Evolutionary conservation across 83 land plant genomes (phyloP), one percentile per base, ranked within the genome.

Genomic region (Thuja plicata): DNA sequence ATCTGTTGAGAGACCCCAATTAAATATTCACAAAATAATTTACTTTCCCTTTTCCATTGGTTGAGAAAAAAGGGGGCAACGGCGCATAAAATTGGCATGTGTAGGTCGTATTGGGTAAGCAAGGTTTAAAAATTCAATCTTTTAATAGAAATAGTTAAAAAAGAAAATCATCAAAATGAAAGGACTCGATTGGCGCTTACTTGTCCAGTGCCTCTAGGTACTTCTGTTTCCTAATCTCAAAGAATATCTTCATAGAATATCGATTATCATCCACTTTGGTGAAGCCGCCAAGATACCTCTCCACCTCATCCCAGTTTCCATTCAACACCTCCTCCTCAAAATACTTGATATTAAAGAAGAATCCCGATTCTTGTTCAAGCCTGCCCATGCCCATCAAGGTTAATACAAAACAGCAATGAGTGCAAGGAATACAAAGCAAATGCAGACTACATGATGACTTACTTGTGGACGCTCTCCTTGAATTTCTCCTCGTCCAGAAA

Each of bases 241-340:
- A 97, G 89, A 97, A 97, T 0, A 97, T 97, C 94, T 96, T 96
- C 98, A 96, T 96, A 4, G 98, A 96, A 79, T 96, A 96, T 13
- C 97, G 93, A 84, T 96, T 96, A 87, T 96, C 98, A 52, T 96
- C 98, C 86, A 96, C 97, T 87, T 96, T 96, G 24, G 98, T 96
- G 86, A 95, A 96, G 46, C 98, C 98, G 21, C 96, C 95, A 8
- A 96, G 93, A 77, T 96, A 95, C 60, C 90, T 89, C 92, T 96
- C 98, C 88, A 95, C 98, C 91, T 96, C 97, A 30, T 96, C 98
- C 98, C 98, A 96, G 34, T 95, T 92, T 43, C 98, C 98, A 90
- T 88, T 91, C 73, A 92, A 94, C 82, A 96, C 98, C 81, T 91
- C 96, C 70, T 96, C 98, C 92, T 96, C 98, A 89, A 96, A 96